Evolutionary conservation across 495 filamentous ascomycete species (phyloP), one percentile per base, ranked within the genome.

Genomic region (Lentithecium fluviatile): DNA sequence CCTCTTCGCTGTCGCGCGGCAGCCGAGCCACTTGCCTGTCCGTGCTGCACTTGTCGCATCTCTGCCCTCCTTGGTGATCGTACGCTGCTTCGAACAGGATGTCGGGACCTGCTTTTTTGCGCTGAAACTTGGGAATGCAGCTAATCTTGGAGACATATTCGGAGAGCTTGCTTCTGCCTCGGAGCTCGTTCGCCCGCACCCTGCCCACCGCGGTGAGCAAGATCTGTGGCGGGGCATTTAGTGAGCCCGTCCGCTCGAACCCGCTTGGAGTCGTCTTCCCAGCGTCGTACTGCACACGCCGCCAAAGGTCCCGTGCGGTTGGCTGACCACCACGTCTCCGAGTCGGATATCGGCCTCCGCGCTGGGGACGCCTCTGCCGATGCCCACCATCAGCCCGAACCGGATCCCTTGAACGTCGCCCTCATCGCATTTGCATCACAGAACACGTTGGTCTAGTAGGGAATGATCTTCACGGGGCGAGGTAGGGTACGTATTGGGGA

Each of bases 311-410:
- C 26, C 26, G 26, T 49, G 20, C 29, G 60, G 60, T 20, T 20
- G 8, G 45, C 60, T 57, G 13, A 63, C 60, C 19, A 63, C 53
- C 6, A 55, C 52, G 23, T 45, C 52, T 6, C 52, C 52, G 4
- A 55, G 37, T 45, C 34, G 36, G 17, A 55, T 63, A 26, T 63
- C 26, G 23, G 38, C 38, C 25, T 21, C 19, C 2, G n/a, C 13
- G 17, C 26, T 45, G 23, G 40, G 60, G 20, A 58, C 43, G 0
- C 60, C 60, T 43, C 29, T 52, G 23, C 53, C 60, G 4, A 63
- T 52, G n/a, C 60, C 53, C 13, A 63, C 60, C 24, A 63, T 34
- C 26, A 63, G 11, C 13, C 40, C 38, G 36, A 36, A 58, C 21
- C 46, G 15, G 20, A 58, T 48, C 15, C 50, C 50, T 34, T 13